Base-by-base conservation (phyloP, 352 stramenopile species). In the Peronosclerospora sorghi region DNA sequence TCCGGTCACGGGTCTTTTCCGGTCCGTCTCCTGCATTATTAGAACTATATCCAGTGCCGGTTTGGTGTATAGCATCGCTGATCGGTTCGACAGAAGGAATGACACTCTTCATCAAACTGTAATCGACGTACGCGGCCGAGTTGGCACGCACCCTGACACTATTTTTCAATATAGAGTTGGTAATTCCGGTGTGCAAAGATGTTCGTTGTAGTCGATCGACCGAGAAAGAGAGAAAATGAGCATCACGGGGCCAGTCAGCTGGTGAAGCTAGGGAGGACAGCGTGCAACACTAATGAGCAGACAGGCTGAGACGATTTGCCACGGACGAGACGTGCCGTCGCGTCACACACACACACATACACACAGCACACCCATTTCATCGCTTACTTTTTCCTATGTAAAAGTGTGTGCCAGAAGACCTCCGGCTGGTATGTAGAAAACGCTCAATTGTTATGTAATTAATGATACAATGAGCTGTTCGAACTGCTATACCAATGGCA, bases 1-100 rank as follows among this genome's bases (percentile, higher is more conserved):
- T 86, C 57, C 76, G 76, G 51, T 91, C 79, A 51, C 79, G 73
- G 15, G 79, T 91, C 65, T 91, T 91, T 61, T 91, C 79, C 8
- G 79, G 79, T 24, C 72, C 73, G 23, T 87, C 75, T 38, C 75
- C 72, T 12, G 75, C 73, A 45, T 73, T 83, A 54, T 86, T 86
- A 20, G 72, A 85, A 32, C 74, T 73, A 45, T 83, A 86, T 9
- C 50, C 45, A 2, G 67, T 73, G 9, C 74, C 74, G 14, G 56
- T 82, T 32, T 86, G 74, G 47, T 78, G 67, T 17, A 79, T 54
- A 34, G 52, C 65, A 45, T 77, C 65, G 27, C 47, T 52, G 28
- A 20, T 24, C 13, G 41, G 42, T 12, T 60, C 15, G 13, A n/a
- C 15, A 8, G 36, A 34, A 10, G 32, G 15, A 4, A 23, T 9